Evolutionary conservation across 805 yeast genomes (phyloP).

Genomic region (Candida chilensis): DNA sequence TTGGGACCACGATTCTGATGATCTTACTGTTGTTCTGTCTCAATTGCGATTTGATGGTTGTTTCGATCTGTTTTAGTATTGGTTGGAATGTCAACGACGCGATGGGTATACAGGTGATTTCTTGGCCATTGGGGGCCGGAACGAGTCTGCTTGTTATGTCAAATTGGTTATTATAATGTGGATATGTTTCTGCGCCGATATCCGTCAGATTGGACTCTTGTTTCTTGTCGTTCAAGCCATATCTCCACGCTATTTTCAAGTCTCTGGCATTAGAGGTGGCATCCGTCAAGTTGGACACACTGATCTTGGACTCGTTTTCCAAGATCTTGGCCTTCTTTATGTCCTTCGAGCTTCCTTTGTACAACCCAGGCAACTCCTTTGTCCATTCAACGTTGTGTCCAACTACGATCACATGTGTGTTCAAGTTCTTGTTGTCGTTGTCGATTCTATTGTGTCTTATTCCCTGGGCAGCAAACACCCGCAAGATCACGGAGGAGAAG

Average conservation of each 20-base stretch:
- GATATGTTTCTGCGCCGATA: constrained; percentile 24
- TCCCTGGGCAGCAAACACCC: constrained; percentile 74
- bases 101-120: constrained; percentile 46
- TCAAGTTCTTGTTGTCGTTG: constrained; percentile 15
- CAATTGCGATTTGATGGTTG: constrained; percentile 19
- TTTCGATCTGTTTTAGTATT: constrained; percentile 31
- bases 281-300: constrained; percentile 58
- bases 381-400: constrained; percentile 55
- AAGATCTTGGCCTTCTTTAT: constrained; percentile 50
- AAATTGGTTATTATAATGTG: constrained; percentile 55
- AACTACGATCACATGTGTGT: constrained; percentile 56
- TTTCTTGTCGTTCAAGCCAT: constrained; percentile 37
- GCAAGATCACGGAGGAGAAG: constrained; percentile 60
- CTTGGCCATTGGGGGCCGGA: constrained; percentile 59
- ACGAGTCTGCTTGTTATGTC: constrained; percentile 66
- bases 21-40: constrained; percentile 34
- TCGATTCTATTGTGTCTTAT: constrained; percentile 50
- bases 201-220: too few species aligned
- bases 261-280: constrained; percentile 23
- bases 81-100: constrained; percentile 8
- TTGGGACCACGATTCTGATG: constrained; percentile 65
- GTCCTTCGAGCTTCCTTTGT: constrained; percentile 60
- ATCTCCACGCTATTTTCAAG: constrained; percentile 92
- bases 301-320: constrained; percentile 51
- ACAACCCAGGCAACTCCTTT: constrained; percentile 67